These are phyloP conservation scores for Aspergillus chevalieri DNA, from an alignment of 2,329 filamentous ascomycete genomes.

Conservation along the genomic window DNA sequence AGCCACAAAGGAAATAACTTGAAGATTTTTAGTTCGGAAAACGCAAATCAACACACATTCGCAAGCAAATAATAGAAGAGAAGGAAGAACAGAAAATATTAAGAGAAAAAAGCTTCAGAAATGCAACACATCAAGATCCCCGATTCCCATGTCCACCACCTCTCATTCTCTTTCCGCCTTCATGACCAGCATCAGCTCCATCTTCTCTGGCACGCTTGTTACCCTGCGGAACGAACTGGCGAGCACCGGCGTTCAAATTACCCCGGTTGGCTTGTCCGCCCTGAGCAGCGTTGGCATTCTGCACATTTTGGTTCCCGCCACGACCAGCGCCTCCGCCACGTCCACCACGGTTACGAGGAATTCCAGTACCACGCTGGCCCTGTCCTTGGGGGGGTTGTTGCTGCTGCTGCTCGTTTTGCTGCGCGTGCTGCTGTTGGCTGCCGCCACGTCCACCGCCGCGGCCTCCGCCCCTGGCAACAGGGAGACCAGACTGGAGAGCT, in stretches of 20 bases:
- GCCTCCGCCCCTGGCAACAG: slow-evolving; percentile 36
- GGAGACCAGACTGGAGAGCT: slow-evolving; percentile 40
- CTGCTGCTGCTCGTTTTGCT: slow-evolving; percentile 17
- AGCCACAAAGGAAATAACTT: slow-evolving; percentile 7
- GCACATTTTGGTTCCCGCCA: slow-evolving; percentile 37
- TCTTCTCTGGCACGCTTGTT: slow-evolving; percentile 54
- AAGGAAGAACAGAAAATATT: slow-evolving; percentile 12
- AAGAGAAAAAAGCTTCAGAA: slow-evolving; percentile 3
- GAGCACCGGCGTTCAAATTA: slow-evolving; percentile 45
- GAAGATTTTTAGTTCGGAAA: slow-evolving; percentile 1
- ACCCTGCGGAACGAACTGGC: slow-evolving; percentile 52
- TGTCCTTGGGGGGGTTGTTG: slow-evolving; percentile 26
- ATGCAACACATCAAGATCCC: slow-evolving; percentile 16
- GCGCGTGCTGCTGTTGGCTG: slow-evolving; percentile 26
- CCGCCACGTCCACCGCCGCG: slow-evolving; percentile 38
- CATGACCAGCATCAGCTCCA: slow-evolving; percentile 32
- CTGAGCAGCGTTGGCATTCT: slow-evolving; percentile 30
- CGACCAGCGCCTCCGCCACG: slow-evolving; percentile 26
- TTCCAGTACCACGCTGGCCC: slow-evolving; percentile 30
- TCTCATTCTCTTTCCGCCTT: slow-evolving; percentile 42
- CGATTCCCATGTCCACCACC: slow-evolving; percentile 33
- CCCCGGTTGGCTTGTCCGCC: slow-evolving; percentile 27
- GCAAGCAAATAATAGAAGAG: background rate
- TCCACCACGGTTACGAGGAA: slow-evolving; percentile 43
- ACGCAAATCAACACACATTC: background rate